Conservation (phyloP, 768 basidiomycete genomes). For the Lentinula aciculospora region DNA sequence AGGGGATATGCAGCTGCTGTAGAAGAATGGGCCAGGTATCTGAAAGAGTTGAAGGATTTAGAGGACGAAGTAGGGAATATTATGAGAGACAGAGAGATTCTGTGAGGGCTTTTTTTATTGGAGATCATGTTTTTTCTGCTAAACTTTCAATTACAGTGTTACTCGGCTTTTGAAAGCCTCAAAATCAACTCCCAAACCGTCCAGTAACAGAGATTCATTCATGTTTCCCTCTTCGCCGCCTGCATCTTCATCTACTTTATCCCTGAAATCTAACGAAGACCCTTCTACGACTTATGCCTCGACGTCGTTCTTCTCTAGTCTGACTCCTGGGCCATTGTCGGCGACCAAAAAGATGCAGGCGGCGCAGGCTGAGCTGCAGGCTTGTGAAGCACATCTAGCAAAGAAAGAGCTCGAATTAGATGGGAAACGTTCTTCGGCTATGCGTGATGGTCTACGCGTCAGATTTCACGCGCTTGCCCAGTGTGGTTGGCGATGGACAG, state of each 20-base stretch:
- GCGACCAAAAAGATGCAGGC: slow-evolving; percentile 44
- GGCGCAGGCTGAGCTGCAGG: slow-evolving; percentile 75
- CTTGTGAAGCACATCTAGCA: slow-evolving; percentile 73
- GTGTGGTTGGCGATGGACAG: slow-evolving; percentile 63
- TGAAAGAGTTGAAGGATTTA: slow-evolving; percentile 53
- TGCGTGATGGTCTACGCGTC: slow-evolving; percentile 55
- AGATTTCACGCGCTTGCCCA: slow-evolving; percentile 63
- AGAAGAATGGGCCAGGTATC: slow-evolving; percentile 60
- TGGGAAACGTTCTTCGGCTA: slow-evolving; percentile 41
- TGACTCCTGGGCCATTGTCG: not conserved
- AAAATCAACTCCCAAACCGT: slow-evolving; percentile 38
- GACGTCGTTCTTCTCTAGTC: slow-evolving; percentile 3
- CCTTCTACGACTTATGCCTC: slow-evolving; percentile 8
- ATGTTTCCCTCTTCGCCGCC: slow-evolving; percentile 21
- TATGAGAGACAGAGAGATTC: slow-evolving; percentile 72
- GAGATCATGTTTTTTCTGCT: not conserved
- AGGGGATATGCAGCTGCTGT: slow-evolving; percentile 52
- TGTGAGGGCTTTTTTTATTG: slow-evolving; percentile 42
- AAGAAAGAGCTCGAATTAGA: slow-evolving; percentile 64
- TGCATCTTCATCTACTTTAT: slow-evolving; percentile 39
- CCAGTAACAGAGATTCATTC: slow-evolving; percentile 32
- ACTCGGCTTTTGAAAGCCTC: slow-evolving; percentile 77
- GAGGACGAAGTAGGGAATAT: slow-evolving; percentile 73
- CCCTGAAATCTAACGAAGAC: slow-evolving; percentile 24
- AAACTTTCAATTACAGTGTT: slow-evolving; percentile 37